Evolutionary conservation across 1,284 basidiomycete genomes (phyloP).

Genomic region (Melampsora larici-populina): DNA sequence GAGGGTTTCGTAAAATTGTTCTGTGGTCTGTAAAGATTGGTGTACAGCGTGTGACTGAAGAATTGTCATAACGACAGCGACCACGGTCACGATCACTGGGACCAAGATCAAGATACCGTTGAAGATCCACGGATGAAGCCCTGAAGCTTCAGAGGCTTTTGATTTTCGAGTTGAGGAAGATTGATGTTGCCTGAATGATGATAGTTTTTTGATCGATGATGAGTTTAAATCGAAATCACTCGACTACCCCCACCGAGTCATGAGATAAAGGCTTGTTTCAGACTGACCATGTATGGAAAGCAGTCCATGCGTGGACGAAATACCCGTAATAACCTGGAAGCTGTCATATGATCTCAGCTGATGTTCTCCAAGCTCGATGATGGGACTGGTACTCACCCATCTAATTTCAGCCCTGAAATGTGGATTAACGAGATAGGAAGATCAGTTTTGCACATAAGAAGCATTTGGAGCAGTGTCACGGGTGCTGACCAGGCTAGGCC

Average conservation of each 20-base stretch:
- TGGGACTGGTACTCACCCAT: not conserved
- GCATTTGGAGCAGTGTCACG: not conserved
- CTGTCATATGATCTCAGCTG: not conserved
- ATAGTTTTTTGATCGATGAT: too few relatives aligned
- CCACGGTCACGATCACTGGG: not conserved
- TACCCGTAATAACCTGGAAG: conserved; percentile 7
- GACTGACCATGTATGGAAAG: not conserved
- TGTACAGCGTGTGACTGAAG: not conserved
- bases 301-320: conserved; percentile 1
- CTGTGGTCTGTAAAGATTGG: not conserved
- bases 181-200: not conserved
- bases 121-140: not conserved
- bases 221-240: not conserved
- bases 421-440: too few relatives aligned
- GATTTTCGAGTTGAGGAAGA: not conserved
- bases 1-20: not conserved
- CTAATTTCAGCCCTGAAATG: not conserved
- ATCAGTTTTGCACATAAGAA: not conserved
- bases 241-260: not conserved
- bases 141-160: not conserved
- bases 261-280: too few relatives aligned
- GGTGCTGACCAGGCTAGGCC: not conserved
- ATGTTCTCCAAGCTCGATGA: not conserved
- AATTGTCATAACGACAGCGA: not conserved
- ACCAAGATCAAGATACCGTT: not conserved